phyloP scores from a whole-genome alignment of 2,329 filamentous ascomycete species.

The Clarireedia sp. region DNA sequence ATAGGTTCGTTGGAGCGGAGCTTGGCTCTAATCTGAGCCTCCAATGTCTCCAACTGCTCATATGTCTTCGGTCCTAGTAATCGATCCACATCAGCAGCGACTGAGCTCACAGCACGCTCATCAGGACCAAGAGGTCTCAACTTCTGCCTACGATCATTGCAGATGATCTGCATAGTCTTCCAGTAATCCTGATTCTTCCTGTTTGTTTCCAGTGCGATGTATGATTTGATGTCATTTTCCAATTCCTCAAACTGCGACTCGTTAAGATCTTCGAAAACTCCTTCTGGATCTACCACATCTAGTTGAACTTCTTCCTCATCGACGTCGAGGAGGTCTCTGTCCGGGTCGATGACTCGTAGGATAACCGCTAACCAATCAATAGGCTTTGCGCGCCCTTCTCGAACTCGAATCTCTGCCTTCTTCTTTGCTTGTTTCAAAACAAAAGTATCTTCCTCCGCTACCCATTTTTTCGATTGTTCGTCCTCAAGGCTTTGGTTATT shows the following conservation, averaged over 20 bases:
- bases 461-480: slow-evolving; percentile 73
- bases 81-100: slow-evolving; percentile 80
- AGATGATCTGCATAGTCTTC: slow-evolving; percentile 82
- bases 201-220: slow-evolving; percentile 73
- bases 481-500: slow-evolving; percentile 41
- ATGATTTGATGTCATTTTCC: slow-evolving; percentile 73
- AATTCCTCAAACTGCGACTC: slow-evolving; percentile 63
- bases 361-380: slow-evolving; percentile 93
- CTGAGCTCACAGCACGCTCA: slow-evolving; percentile 70
- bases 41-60: slow-evolving; percentile 77
- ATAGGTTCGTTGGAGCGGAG: slow-evolving; percentile 77
- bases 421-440: slow-evolving; percentile 96
- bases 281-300: slow-evolving; percentile 70
- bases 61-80: slow-evolving; percentile 78
- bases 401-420: slow-evolving; percentile 90
- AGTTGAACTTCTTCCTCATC: slow-evolving; percentile 62
- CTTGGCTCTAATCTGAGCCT: slow-evolving; percentile 81
- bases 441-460: slow-evolving; percentile 91
- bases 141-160: slow-evolving; percentile 64
- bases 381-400: slow-evolving; percentile 80
- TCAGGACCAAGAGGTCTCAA: slow-evolving; percentile 50
- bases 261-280: slow-evolving; percentile 67
- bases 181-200: slow-evolving; percentile 78
- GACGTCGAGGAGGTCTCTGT: slow-evolving; percentile 79
- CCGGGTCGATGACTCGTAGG: slow-evolving; percentile 77